Conservation (phyloP, 768 basidiomycete species). For the Calocybe cyanea region DNA sequence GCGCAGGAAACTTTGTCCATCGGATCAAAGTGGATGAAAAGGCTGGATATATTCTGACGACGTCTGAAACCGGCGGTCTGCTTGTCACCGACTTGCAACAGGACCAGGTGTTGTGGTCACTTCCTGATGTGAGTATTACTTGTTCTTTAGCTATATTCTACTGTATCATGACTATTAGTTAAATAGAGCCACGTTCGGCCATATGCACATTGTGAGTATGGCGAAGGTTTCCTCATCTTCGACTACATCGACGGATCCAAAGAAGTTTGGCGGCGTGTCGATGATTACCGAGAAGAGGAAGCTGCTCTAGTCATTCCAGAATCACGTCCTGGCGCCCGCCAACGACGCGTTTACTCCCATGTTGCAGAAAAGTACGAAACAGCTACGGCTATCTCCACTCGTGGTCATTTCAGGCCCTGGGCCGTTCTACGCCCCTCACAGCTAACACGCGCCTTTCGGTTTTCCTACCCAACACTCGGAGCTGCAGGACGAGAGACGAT, state of each 20-base stretch:
- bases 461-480: constrained; percentile 64
- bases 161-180: constrained; percentile 1
- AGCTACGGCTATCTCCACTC: constrained; percentile 8
- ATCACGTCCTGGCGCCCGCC: constrained; percentile 31
- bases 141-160: constrained; percentile 1
- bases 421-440: constrained; percentile 48
- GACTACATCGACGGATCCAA: constrained; percentile 53
- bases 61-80: constrained; percentile 52
- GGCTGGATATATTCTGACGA: constrained; percentile 56
- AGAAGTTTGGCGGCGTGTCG: constrained; percentile 66
- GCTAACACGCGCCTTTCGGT: constrained; percentile 51
- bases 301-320: constrained; percentile 15
- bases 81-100: constrained; percentile 51
- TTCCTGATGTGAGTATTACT: constrained; percentile 42
- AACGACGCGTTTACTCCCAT: constrained; percentile 9
- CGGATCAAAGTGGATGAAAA: constrained; percentile 75
- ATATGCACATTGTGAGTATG: constrained; percentile 73
- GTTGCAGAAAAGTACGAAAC: constrained; percentile 4
- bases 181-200: constrained; percentile 45
- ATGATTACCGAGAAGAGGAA: constrained; percentile 22
- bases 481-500: constrained; percentile 41
- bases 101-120: constrained; percentile 55
- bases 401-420: constrained; percentile 63
- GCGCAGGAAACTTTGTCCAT: constrained; percentile 45
- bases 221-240: constrained; percentile 66